Base-by-base conservation (phyloP, 371 early-diverging fungal species). In the Circinella minor region DNA sequence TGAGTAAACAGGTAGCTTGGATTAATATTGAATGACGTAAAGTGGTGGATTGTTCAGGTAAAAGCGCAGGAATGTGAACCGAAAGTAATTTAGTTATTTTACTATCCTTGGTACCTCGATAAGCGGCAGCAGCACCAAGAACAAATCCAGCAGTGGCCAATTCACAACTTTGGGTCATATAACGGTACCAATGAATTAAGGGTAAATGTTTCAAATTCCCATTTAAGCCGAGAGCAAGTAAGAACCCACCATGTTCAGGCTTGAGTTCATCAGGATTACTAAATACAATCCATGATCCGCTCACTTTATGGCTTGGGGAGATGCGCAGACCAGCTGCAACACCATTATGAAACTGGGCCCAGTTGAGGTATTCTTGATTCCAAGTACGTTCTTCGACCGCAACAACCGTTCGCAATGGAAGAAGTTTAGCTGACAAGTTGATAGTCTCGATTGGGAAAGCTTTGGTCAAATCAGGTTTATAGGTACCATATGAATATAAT, bases 331-430 rank as follows among this genome's bases (percentile, higher is more conserved):
- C 95, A 1, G 92, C 86, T 18, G 95, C 91, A 0, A 93, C 95
- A 0, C 96, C 97, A 61, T 91, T 88, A 75, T 97, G 95, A 70
- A 97, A 96, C 8, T 86, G 78, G 0, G 96, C 92, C 97, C 96
- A 97, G 39, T 87, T 82, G 3, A 84, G 48, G 4, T 81, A 72
- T 4, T 91, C 89, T 4, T 81, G 71, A 3, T 78, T 77, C 18
- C 81, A 71, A 0, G 75, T 34, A 1, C 75, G 48, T n/a, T 84
- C 78, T 13, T 90, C 92, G 0, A 89, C 70, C 18, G 78, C 76
- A 4, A 89, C 82, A 17, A 83, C 71, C 1, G 88, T 83, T 47
- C 86, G 87, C 11, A 86, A 59, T 0, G 94, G 92, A 4, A 90
- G 72, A 5, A 95, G 74, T 27, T 88, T 89, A 11, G 88, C 93